Percentiles rank a stretch among this genome's conserved stretches.
phyloP scores from a whole-genome alignment of 108 stramenopile genomes.

The Nannochloropsis granulata region DNA sequence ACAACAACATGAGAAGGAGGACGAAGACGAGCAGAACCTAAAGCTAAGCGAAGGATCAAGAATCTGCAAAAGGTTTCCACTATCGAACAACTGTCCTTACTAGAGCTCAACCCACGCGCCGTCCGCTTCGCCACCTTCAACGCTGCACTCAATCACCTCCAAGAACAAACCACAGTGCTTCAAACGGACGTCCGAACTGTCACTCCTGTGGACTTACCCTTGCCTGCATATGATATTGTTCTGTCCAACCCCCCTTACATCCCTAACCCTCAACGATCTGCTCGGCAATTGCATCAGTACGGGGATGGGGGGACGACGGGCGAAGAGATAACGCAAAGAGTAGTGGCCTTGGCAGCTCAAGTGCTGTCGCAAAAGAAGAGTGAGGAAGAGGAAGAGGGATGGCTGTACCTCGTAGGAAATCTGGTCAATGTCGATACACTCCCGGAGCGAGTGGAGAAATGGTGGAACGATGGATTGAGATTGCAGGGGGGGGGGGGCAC shows the following conservation, averaged over 20 bases:
- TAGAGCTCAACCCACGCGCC: conserved; percentile 20
- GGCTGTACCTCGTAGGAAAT: not conserved
- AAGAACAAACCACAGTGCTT: not conserved
- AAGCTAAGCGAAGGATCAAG: too few relatives aligned
- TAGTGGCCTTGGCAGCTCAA: not conserved
- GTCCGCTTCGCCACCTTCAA: conserved; percentile 17
- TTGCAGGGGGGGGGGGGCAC: not conserved
- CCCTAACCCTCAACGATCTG: not conserved
- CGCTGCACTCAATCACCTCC: conserved; percentile 12
- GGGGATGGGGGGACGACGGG: not conserved
- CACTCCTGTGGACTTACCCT: not conserved
- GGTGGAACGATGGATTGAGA: not conserved
- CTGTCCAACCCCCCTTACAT: not conserved
- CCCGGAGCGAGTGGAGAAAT: not conserved
- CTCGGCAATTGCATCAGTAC: not conserved
- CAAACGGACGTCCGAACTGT: not conserved
- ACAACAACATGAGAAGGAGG: too few relatives aligned
- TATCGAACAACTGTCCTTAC: not conserved
- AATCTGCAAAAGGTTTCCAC: too few relatives aligned
- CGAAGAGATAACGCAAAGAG: not conserved
- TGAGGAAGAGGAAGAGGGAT: not conserved
- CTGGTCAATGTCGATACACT: not conserved
- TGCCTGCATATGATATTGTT: not conserved
- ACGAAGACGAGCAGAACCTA: too few relatives aligned
- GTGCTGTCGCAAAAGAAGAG: not conserved